Conservation (phyloP, 768 basidiomycete genomes). For the Dioszegia crocea region DNA sequence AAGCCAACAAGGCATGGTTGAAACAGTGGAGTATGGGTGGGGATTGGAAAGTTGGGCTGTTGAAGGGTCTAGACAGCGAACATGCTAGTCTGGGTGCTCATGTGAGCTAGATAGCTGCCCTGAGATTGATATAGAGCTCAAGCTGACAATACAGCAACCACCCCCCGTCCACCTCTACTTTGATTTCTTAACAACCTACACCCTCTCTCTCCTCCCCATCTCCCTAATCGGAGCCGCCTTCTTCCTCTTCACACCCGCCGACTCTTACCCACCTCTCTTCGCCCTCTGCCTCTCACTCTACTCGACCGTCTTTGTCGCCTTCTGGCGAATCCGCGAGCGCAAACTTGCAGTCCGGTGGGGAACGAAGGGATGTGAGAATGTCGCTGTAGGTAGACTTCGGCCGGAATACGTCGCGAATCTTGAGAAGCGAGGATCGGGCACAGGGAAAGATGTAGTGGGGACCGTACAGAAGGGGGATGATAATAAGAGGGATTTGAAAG, state of each 20-base stretch:
- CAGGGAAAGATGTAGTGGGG: conserved; percentile 20
- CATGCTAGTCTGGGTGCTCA: conserved; percentile 29
- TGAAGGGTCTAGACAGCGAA: conserved; percentile 25
- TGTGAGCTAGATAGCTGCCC: conserved; percentile 20
- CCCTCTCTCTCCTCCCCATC: conserved; percentile 71
- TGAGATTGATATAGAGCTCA: not conserved
- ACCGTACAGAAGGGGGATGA: conserved; percentile 33
- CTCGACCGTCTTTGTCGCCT: conserved; percentile 81
- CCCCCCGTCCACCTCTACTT: conserved; percentile 58
- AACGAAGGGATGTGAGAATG: conserved; percentile 58
- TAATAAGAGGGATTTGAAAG: conserved; percentile 38
- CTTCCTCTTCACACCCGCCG: conserved; percentile 55
- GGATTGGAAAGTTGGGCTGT: conserved; percentile 39
- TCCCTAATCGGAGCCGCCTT: conserved; percentile 65
- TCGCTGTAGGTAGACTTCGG: conserved; percentile 37
- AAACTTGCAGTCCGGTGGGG: conserved; percentile 78
- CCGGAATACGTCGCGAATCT: conserved; percentile 42
- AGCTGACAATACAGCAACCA: conserved; percentile 28
- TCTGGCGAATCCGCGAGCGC: conserved; percentile 83
- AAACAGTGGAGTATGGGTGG: conserved; percentile 53
- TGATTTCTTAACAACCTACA: conserved; percentile 78
- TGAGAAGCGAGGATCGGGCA: conserved; percentile 10
- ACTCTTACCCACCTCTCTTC: conserved; percentile 70
- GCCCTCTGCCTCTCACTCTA: conserved; percentile 73
- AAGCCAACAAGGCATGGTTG: conserved; percentile 44